phyloP scores from a whole-genome alignment of 2,329 filamentous ascomycete genomes.

The Aspergillus japonicus region DNA sequence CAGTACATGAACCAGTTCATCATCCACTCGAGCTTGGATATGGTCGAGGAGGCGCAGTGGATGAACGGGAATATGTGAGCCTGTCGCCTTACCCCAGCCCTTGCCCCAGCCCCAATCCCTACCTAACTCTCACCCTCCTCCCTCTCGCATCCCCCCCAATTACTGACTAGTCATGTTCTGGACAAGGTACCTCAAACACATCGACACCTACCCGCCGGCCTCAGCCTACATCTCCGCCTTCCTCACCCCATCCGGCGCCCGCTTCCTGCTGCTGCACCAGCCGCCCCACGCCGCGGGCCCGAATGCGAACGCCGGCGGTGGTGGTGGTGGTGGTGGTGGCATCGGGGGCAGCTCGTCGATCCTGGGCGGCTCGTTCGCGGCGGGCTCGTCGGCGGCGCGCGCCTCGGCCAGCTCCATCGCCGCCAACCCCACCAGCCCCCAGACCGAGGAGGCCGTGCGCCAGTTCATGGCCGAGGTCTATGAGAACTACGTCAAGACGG shows the following conservation, averaged over 20 bases:
- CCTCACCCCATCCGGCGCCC: constrained; percentile 85
- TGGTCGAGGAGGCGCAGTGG: constrained; percentile 97
- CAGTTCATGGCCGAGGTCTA: constrained; percentile 95
- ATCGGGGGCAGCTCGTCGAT: constrained; percentile 8
- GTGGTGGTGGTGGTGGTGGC: too few relatives aligned
- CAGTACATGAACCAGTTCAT: constrained; percentile 97
- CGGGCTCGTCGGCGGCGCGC: constrained; percentile 28
- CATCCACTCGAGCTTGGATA: constrained; percentile 87
- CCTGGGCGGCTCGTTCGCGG: constrained; percentile 27
- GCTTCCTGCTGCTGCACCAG: constrained; percentile 91
- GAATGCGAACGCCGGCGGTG: neutral
- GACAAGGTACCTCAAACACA: constrained; percentile 89
- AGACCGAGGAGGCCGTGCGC: constrained; percentile 92
- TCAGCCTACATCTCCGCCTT: constrained; percentile 95
- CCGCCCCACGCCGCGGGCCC: constrained; percentile 50
- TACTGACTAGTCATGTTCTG: too few relatives aligned
- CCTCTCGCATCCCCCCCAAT: neutral
- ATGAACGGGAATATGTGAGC: constrained; percentile 75
- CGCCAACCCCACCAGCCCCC: constrained; percentile 80
- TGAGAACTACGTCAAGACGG: constrained; percentile 93
- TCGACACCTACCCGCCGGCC: constrained; percentile 82
- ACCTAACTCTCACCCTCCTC: neutral
- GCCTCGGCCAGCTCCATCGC: constrained; percentile 68
- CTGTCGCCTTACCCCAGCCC: neutral
- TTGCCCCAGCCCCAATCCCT: neutral